Evolutionary conservation across 805 yeast genomes (phyloP).

Genomic region (Sugiyamaella smithiae): DNA sequence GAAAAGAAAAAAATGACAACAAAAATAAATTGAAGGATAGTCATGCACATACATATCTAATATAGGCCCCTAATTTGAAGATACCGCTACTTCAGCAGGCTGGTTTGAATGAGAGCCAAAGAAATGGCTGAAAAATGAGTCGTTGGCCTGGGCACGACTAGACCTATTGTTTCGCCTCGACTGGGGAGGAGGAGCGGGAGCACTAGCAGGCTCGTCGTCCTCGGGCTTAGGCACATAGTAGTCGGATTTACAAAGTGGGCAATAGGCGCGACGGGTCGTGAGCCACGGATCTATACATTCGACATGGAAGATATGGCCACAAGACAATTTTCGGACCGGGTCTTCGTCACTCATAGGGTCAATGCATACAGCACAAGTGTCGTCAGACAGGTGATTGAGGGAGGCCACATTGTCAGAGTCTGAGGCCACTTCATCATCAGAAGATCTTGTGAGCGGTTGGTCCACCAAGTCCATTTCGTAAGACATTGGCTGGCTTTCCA

Average conservation of each 20-base stretch:
- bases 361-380: constrained; percentile 75
- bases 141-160: neutral
- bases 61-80: too few relatives aligned
- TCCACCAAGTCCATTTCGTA: too few relatives aligned
- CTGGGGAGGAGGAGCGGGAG: neutral
- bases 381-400: constrained; percentile 34
- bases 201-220: constrained; percentile 9
- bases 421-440: too few relatives aligned
- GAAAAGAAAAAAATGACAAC: too few relatives aligned
- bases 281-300: constrained; percentile 83
- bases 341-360: constrained; percentile 63
- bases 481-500: constrained; percentile 8
- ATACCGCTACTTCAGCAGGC: neutral
- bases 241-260: constrained; percentile 80
- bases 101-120: neutral
- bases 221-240: constrained; percentile 38
- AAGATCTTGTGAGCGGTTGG: too few relatives aligned
- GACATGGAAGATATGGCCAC: constrained; percentile 82
- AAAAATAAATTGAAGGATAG: too few relatives aligned
- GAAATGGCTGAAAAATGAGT: constrained; percentile 1
- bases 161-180: neutral
- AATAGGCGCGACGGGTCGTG: constrained; percentile 67
- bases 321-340: constrained; percentile 65
- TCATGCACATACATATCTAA: neutral
- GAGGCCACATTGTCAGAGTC: constrained; percentile 18